These are phyloP conservation scores for Solanum habrochaites DNA, from an alignment of 257 asterid genomes.

Conservation along the genomic window DNA sequence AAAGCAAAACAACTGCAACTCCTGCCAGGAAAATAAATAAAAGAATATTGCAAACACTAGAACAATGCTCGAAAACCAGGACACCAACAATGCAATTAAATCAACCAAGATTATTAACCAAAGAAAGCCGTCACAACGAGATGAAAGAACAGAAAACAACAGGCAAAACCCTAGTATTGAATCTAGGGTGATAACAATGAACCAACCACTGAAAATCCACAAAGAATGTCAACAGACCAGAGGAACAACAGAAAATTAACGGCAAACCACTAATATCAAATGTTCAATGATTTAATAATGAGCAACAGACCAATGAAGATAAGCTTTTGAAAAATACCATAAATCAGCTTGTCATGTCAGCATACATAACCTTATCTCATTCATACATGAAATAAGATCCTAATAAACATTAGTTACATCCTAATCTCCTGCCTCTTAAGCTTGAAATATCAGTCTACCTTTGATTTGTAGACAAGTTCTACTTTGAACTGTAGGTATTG, in stretches of 20 bases:
- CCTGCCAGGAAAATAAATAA: not conserved
- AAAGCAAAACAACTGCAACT: not conserved
- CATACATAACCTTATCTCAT: not conserved
- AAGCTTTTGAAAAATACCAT: not conserved
- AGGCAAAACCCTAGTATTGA: not conserved
- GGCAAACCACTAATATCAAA: not conserved
- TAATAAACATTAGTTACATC: not conserved
- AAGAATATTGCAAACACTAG: not conserved
- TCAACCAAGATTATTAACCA: not conserved
- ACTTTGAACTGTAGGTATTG: not conserved
- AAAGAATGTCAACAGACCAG: not conserved
- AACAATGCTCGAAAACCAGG: not conserved
- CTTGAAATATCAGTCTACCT: not conserved
- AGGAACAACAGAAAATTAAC: not conserved
- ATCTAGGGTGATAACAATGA: not conserved
- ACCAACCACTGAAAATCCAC: not conserved
- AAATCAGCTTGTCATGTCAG: not conserved
- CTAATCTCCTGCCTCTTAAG: not conserved
- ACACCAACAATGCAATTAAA: not conserved
- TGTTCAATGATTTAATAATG: not conserved
- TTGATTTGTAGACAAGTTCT: not conserved
- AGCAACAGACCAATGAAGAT: not conserved
- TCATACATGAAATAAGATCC: not conserved
- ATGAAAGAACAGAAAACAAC: not conserved
- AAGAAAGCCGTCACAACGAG: not conserved